These are phyloP conservation scores for Carex pumila DNA, from an alignment of 176 grass and related monocot genomes.

Conservation along the genomic window DNA sequence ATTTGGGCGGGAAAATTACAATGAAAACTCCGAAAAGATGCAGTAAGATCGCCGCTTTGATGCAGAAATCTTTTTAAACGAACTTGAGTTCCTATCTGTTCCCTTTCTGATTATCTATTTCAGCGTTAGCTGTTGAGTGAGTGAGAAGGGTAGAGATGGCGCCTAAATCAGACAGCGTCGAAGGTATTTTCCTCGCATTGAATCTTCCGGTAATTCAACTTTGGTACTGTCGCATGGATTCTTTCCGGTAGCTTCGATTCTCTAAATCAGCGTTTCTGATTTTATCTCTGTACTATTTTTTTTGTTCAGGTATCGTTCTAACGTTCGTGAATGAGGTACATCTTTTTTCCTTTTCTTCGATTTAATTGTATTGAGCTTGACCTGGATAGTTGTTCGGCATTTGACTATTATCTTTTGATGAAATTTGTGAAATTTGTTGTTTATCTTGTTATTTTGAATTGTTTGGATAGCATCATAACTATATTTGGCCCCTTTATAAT, in stretches of 20 bases:
- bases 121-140: background rate
- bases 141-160: slow-evolving; percentile 42
- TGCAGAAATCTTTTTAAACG: background rate
- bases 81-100: background rate
- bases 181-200: slow-evolving; percentile 41
- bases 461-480: background rate
- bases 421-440: background rate
- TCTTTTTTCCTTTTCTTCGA: background rate
- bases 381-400: background rate
- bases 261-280: background rate
- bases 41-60: background rate
- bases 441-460: background rate
- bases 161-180: slow-evolving; percentile 71
- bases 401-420: background rate
- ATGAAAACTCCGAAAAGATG: background rate
- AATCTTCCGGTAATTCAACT: background rate
- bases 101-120: background rate
- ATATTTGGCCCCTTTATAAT: too few species aligned
- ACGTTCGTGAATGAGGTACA: slow-evolving; percentile 82
- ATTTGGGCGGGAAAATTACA: slow-evolving; percentile 39
- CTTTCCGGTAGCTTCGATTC: background rate
- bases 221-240: background rate
- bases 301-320: slow-evolving; percentile 65
- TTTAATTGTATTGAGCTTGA: background rate
- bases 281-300: background rate